Base-by-base conservation (phyloP, 345 rosid genomes). In the Populus simonii region DNA sequence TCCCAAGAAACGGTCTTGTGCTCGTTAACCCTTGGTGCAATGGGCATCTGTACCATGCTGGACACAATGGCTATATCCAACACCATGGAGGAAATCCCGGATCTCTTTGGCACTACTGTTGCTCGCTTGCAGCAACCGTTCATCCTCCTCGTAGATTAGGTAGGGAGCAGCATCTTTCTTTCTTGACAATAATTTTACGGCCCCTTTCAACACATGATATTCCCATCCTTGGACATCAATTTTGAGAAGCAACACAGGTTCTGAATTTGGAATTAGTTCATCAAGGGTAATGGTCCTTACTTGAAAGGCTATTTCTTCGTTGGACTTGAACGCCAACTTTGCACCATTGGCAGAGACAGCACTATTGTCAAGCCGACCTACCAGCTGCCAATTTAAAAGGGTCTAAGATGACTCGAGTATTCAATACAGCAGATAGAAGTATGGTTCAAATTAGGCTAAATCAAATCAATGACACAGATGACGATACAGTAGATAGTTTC, bases 151-250 rank as follows among this genome's bases (percentile, higher is more conserved):
- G 1, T 92, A 96, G 55, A 96, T 96, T 8, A 96, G 67, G 82
- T 91, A 96, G 3, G 99, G 99, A 65, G 98, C 95, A 78, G 92
- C 91, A 20, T 85, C 68, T 36, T 89, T 89, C 73, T 90, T 89
- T 86, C 97, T 85, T 0, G 92, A 92, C 4, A 96, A 86, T 29
- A 96, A 80, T 85, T 90, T 92, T 68, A 85, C 51, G 22, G 98
- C 97, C 12, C 99, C 99, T 76, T 89, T 96, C 74, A 96, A 63
- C 13, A 96, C 99, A 70, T 93, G 98, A 83, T 89, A 86, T 80
- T 96, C 98, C 98, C 99, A 96, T 72, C 98, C 99, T 83, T 93
- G 99, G 79, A 96, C 98, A 68, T 96, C 99, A 63, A 93, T 89
- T 86, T 96, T 93, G 71, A 96, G 78, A 57, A 96, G 84, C 79